These are phyloP conservation scores for Henckelia pumila DNA, from an alignment of 257 asterid species.

Conservation along the genomic window DNA sequence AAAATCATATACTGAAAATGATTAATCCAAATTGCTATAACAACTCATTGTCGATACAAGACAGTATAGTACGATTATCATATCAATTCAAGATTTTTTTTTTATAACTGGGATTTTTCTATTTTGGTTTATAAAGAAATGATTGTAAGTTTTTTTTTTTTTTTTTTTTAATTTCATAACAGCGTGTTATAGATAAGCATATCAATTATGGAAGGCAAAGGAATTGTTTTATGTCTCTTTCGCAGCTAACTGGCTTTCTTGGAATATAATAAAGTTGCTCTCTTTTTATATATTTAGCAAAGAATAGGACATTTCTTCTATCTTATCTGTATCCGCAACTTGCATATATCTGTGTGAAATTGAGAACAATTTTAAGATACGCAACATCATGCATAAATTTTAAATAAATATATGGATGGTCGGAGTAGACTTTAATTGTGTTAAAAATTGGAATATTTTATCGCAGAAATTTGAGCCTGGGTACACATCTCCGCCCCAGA, in stretches of 20 bases:
- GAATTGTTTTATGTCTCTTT: slow-evolving; percentile 25
- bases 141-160: background rate
- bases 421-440: background rate
- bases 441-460: background rate
- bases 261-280: slow-evolving; percentile 16
- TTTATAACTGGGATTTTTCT: background rate
- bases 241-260: slow-evolving; percentile 26
- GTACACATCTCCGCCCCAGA: slow-evolving; percentile 59
- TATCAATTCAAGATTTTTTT: background rate
- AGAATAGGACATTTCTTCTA: slow-evolving; percentile 26
- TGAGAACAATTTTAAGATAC: slow-evolving; percentile 26
- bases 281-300: slow-evolving; percentile 16
- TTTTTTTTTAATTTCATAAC: no score
- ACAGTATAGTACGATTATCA: background rate
- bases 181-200: no score
- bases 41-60: no score
- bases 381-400: slow-evolving; percentile 4
- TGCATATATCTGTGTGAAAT: background rate
- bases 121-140: no score
- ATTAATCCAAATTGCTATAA: no score
- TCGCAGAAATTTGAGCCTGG: slow-evolving; percentile 90
- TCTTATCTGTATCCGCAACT: slow-evolving; percentile 29
- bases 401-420: slow-evolving; percentile 2
- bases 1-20: no score
- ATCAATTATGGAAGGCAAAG: background rate